Evolutionary conservation across 495 filamentous ascomycete genomes (phyloP).

Genomic region (Astrothelium subdiscretum): DNA sequence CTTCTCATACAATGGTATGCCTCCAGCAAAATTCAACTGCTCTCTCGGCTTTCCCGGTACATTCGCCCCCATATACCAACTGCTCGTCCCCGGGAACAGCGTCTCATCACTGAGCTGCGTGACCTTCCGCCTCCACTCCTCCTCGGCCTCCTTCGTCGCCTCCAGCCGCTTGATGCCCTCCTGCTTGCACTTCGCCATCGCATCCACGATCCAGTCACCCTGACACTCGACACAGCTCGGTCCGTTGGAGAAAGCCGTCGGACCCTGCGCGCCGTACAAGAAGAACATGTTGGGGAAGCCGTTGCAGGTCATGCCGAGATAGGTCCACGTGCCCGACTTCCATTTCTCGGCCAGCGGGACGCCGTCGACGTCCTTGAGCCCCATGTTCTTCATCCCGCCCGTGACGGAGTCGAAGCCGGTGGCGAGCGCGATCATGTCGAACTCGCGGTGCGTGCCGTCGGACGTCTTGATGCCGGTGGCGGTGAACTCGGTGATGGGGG

Average conservation of each 20-base stretch:
- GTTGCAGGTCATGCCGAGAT: conserved; percentile 37
- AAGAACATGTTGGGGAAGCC: conserved; percentile 47
- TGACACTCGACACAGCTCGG: conserved; percentile 38
- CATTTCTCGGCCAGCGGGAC: conserved; percentile 37
- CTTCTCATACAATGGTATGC: conserved; percentile 26
- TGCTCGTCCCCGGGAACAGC: conserved; percentile 35
- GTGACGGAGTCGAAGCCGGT: conserved; percentile 47
- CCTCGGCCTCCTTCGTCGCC: conserved; percentile 34
- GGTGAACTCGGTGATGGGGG: conserved; percentile 31
- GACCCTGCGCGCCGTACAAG: conserved; percentile 40
- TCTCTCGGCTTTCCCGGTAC: conserved; percentile 37
- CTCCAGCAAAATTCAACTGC: conserved; percentile 34
- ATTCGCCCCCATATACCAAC: conserved; percentile 34
- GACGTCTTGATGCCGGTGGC: conserved; percentile 32
- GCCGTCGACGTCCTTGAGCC: conserved; percentile 34
- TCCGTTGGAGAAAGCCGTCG: conserved; percentile 38
- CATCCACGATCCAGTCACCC: conserved; percentile 40
- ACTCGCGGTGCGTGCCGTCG: conserved; percentile 33
- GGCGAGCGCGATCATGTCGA: conserved; percentile 43
- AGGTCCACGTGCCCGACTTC: conserved; percentile 33
- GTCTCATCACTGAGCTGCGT: conserved; percentile 31
- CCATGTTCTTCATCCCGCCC: conserved; percentile 40
- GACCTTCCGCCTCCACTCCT: conserved; percentile 35
- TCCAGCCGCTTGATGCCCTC: conserved; percentile 34
- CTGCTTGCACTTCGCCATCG: conserved; percentile 31